A percentile compares a stretch with the other conserved stretches of the same genome.
phyloP scores from a whole-genome alignment of 2,329 filamentous ascomycete genomes.

The Clathrospora elynae region DNA sequence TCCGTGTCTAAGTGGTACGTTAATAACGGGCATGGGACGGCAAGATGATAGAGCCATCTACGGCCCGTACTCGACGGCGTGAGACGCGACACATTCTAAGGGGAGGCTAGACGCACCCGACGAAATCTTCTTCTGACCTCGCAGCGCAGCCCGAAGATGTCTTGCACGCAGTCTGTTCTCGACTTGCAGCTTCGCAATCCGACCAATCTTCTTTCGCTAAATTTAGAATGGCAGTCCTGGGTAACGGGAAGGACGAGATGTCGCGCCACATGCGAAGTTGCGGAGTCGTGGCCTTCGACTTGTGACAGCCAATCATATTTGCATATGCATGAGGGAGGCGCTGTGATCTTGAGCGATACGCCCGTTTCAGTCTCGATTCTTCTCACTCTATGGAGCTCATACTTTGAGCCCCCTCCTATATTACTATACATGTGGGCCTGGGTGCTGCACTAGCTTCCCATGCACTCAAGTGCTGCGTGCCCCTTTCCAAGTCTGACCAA shows the following conservation, averaged over 20 bases:
- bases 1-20: constrained; percentile 34
- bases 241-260: constrained; percentile 11
- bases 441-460: constrained; percentile 46
- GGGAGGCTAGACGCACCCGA: constrained; percentile 15
- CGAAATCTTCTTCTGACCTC: constrained; percentile 21
- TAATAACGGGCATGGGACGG: constrained; percentile 39
- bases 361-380: constrained; percentile 32
- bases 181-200: constrained; percentile 18
- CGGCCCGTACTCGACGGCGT: constrained; percentile 36
- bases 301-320: constrained; percentile 26
- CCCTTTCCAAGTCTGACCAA: constrained; percentile 21
- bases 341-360: constrained; percentile 30
- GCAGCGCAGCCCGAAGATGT: constrained; percentile 19
- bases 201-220: constrained; percentile 21
- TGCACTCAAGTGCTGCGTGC: constrained; percentile 14
- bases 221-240: constrained; percentile 21
- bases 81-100: constrained; percentile 32
- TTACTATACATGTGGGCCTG: constrained; percentile 39
- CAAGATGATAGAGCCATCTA: constrained; percentile 36
- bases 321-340: constrained; percentile 20
- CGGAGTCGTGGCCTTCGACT: constrained; percentile 1
- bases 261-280: constrained; percentile 10
- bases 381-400: constrained; percentile 21
- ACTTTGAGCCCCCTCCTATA: constrained; percentile 27
- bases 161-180: constrained; percentile 20